Evolutionary conservation across 768 basidiomycete species (phyloP), one percentile per base, ranked within the genome.

Genomic region (Leccinum fibrillosum): DNA sequence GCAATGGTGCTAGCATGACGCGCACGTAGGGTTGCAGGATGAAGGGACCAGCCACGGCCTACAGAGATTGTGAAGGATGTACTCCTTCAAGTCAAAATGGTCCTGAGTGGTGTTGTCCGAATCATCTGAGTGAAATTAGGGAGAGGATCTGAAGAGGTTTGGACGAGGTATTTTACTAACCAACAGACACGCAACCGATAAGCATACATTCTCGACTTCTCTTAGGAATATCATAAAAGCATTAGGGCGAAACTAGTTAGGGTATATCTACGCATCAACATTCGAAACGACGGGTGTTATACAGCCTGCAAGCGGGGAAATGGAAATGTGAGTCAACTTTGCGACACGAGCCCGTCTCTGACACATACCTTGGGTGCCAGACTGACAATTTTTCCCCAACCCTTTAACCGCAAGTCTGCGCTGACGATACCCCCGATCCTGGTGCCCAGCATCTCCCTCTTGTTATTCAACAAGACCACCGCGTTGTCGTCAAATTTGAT

Each of bases 401-500:
- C 93, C 70, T 92, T 89, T 81, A 90, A 81, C 61, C 93, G 80
- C 71, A 98, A 71, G 65, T 97, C 95, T 0, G 90, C 90, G 59
- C 90, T 94, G 48, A 98, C 95, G 47, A 95, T 87, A 0, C 95
- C 94, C 65, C 90, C 90, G 55, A 98, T 93, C 67, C 96, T 86
- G 52, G 94, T 97, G 19, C 94, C 95, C 58, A 98, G 70, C 90
- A 98, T 92, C 75, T 96, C 93, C 56, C 87, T 83, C 78, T 98
- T 98, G 78, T 92, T 92, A 74, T 98, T 98, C 57, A 98, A 73
- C 35, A 98, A 75, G 5, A 98, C 94, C 9, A 86, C 93, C 1
- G 96, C 96, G 67, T 98, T 98, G 80, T 98, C 96, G 75, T 98
- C 96, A 74, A 98, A 98, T 48, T 90, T 80, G 62, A 98, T 79